A percentile compares a stretch with the other conserved stretches of the same genome.
phyloP scores from a whole-genome alignment of 2,329 filamentous ascomycete genomes.

The Colletotrichum eremochloae region DNA sequence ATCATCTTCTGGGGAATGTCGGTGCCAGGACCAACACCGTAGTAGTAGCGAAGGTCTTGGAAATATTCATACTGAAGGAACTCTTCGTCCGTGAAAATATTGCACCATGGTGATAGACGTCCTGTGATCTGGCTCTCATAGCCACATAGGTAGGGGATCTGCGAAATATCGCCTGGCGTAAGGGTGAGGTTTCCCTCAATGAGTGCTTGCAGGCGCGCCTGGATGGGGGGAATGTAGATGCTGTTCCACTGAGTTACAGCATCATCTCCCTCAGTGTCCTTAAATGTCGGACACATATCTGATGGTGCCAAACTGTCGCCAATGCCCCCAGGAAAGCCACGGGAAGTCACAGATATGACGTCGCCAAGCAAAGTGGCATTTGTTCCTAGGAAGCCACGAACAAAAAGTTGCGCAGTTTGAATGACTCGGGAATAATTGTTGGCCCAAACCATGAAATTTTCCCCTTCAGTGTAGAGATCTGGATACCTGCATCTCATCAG shows the following conservation, averaged over 20 bases:
- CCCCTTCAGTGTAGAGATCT: slow-evolving; percentile 63
- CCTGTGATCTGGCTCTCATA: slow-evolving; percentile 79
- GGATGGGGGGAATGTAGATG: slow-evolving; percentile 66
- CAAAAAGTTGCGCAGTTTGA: slow-evolving; percentile 72
- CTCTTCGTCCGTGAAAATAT: slow-evolving; percentile 72
- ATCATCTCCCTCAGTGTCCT: slow-evolving; percentile 64
- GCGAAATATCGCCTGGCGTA: slow-evolving; percentile 64
- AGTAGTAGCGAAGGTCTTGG: slow-evolving; percentile 78
- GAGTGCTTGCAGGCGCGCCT: slow-evolving; percentile 65
- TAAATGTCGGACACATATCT: slow-evolving; percentile 72
- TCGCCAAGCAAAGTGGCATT: slow-evolving; percentile 66
- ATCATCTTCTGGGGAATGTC: slow-evolving; percentile 69
- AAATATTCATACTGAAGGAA: slow-evolving; percentile 75
- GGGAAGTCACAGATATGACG: slow-evolving; percentile 70
- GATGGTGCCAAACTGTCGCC: slow-evolving; percentile 75
- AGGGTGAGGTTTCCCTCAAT: slow-evolving; percentile 69
- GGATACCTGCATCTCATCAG: slow-evolving; percentile 53
- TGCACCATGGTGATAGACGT: slow-evolving; percentile 71
- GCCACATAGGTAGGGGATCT: slow-evolving; percentile 78
- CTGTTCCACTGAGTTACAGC: slow-evolving; percentile 62
- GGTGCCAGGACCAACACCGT: slow-evolving; percentile 71
- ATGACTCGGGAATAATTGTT: slow-evolving; percentile 76
- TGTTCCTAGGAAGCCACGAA: slow-evolving; percentile 71
- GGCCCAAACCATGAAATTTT: slow-evolving; percentile 71
- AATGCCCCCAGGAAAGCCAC: slow-evolving; percentile 63